Conservation (phyloP, 176 grass and related monocot species). For the Bothriochloa decipiens region DNA sequence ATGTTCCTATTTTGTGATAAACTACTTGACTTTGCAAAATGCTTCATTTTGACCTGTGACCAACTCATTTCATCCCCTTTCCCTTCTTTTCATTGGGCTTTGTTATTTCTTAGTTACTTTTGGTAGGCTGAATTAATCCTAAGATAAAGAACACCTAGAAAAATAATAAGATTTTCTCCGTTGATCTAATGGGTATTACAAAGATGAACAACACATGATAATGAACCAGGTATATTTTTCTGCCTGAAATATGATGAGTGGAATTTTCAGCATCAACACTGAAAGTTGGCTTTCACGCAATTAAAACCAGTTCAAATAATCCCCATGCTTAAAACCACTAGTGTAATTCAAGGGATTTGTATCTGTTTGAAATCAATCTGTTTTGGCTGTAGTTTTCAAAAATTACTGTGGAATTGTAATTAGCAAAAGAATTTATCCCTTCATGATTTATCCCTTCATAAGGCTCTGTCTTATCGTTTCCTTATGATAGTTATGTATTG, state of each 20-base stretch:
- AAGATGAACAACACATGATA: neutral
- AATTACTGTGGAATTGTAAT: slow-evolving; percentile 6
- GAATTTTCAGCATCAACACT: neutral
- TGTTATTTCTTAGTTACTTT: slow-evolving; percentile 21
- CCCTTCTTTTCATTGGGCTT: neutral
- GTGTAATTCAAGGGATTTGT: neutral
- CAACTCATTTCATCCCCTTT: neutral
- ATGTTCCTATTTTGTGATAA: slow-evolving; percentile 16
- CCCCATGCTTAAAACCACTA: neutral
- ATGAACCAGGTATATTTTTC: neutral
- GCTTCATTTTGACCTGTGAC: slow-evolving; percentile 9
- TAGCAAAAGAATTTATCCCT: neutral
- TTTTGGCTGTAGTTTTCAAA: neutral
- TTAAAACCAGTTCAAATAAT: neutral
- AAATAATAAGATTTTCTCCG: neutral
- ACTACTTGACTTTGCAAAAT: slow-evolving; percentile 7
- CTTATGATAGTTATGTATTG: slow-evolving; percentile 28
- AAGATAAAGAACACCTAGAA: slow-evolving; percentile 1
- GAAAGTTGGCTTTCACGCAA: neutral
- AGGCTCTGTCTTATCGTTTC: neutral
- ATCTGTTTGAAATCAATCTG: neutral
- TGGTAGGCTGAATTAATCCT: slow-evolving; percentile 7
- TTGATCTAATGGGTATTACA: neutral
- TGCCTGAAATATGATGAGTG: neutral
- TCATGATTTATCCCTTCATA: neutral